phyloP scores from a whole-genome alignment of 352 stramenopile genomes.

The Phytophthora syringae region DNA sequence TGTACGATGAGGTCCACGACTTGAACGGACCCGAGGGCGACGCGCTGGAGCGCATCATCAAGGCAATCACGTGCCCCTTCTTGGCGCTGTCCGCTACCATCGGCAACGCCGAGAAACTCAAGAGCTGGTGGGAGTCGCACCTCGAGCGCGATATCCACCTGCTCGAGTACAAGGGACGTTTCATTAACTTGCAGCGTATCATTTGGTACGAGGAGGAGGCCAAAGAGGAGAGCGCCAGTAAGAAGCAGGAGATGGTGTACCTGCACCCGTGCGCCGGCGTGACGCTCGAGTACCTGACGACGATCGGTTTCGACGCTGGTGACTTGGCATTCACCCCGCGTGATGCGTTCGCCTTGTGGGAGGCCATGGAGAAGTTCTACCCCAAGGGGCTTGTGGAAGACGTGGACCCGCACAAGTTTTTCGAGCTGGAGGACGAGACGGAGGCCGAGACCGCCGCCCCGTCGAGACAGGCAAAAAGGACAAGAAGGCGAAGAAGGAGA shows the following conservation, averaged over 20 bases:
- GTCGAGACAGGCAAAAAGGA: constrained; percentile 57
- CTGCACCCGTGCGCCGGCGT: constrained; percentile 87
- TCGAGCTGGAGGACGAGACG: constrained; percentile 67
- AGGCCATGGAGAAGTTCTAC: constrained; percentile 86
- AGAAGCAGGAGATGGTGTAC: constrained; percentile 75
- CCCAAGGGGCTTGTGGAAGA: constrained; percentile 85
- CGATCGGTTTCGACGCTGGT: constrained; percentile 81
- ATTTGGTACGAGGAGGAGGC: constrained; percentile 87
- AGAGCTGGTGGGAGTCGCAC: constrained; percentile 95
- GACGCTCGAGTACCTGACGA: constrained; percentile 85
- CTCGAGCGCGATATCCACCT: constrained; percentile 88
- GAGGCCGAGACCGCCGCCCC: constrained; percentile 18
- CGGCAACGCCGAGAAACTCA: constrained; percentile 95
- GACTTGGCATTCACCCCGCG: constrained; percentile 95
- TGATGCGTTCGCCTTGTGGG: constrained; percentile 97
- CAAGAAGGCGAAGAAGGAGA: constrained; percentile 56
- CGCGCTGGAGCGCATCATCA: constrained; percentile 96
- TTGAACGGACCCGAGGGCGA: constrained; percentile 97
- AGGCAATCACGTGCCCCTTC: constrained; percentile 95
- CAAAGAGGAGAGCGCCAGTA: constrained; percentile 39
- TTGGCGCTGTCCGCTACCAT: constrained; percentile 98
- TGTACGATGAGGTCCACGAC: constrained; percentile 99
- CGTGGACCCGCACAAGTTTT: constrained; percentile 96
- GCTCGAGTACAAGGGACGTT: constrained; percentile 96
- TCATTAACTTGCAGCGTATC: constrained; percentile 98